Percentiles rank a stretch among this genome's conserved stretches.
These are phyloP conservation scores for Calonectria multiphialidica DNA, from an alignment of 2,329 filamentous ascomycete genomes.

Conservation along the genomic window DNA sequence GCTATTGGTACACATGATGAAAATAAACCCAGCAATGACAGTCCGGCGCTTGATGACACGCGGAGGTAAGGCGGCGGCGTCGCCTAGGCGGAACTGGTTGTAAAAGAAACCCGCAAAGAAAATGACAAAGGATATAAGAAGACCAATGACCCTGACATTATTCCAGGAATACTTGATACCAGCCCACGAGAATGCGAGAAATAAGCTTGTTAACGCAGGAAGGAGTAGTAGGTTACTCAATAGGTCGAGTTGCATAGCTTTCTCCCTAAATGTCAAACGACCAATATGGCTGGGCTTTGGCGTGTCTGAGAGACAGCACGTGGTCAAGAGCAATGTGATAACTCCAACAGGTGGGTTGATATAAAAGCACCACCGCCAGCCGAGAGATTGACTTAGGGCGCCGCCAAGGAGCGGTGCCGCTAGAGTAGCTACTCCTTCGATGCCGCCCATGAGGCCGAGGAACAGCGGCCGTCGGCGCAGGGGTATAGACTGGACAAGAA, in stretches of 20 bases:
- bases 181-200: constrained; percentile 62
- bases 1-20: constrained; percentile 52
- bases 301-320: constrained; percentile 4
- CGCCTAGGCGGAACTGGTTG: constrained; percentile 7
- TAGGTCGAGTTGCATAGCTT: constrained; percentile 29
- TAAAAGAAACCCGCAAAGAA: not conserved
- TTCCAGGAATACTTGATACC: constrained; percentile 47
- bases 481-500: not conserved
- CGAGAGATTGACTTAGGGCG: constrained; percentile 42
- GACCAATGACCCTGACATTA: constrained; percentile 47
- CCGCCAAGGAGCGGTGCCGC: constrained; percentile 44
- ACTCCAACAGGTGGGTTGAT: constrained; percentile 45
- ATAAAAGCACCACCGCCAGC: constrained; percentile 52
- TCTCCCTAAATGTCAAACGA: not conserved
- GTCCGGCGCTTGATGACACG: constrained; percentile 54
- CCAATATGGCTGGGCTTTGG: not conserved
- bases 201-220: constrained; percentile 55
- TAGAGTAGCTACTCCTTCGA: constrained; percentile 31
- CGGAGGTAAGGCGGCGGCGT: constrained; percentile 54
- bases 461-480: constrained; percentile 11
- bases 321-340: constrained; percentile 12
- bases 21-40: constrained; percentile 48
- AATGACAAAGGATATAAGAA: not conserved
- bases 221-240: constrained; percentile 41
- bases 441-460: constrained; percentile 23